Conservation (phyloP, 805 yeast species). For the Saccharomycopsis oosterbeekiorum region DNA sequence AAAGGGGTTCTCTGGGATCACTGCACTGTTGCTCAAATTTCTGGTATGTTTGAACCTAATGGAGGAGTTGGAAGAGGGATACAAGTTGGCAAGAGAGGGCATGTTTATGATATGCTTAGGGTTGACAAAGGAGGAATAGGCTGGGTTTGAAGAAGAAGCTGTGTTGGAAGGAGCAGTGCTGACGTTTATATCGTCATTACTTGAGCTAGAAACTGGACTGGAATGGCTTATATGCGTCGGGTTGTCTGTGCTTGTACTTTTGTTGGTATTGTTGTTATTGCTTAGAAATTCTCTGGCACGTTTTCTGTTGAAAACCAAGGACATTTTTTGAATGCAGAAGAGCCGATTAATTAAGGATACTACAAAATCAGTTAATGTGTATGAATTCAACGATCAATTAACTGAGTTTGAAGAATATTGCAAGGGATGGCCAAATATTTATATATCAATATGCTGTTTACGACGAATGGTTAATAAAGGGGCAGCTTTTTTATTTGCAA, state of each 20-base stretch:
- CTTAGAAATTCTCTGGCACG: neutral
- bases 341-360: neutral
- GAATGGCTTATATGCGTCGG: no score
- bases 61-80: neutral
- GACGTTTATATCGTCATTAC: no score
- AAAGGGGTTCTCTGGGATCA: neutral
- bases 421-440: no score
- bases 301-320: slow-evolving; percentile 1
- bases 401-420: no score
- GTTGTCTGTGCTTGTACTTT: neutral
- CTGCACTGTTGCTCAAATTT: neutral
- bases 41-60: neutral
- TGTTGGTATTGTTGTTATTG: neutral
- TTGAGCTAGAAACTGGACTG: no score
- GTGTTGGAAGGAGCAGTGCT: neutral
- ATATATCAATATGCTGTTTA: no score
- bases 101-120: neutral
- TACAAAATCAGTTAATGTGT: no score
- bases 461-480: no score
- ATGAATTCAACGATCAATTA: no score
- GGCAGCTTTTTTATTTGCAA: no score
- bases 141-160: neutral
- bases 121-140: neutral
- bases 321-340: neutral
- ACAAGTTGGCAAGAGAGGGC: neutral